Evolutionary conservation across 202 grass and related monocot species (phyloP).

Genomic region (Saccharum hybrid): DNA sequence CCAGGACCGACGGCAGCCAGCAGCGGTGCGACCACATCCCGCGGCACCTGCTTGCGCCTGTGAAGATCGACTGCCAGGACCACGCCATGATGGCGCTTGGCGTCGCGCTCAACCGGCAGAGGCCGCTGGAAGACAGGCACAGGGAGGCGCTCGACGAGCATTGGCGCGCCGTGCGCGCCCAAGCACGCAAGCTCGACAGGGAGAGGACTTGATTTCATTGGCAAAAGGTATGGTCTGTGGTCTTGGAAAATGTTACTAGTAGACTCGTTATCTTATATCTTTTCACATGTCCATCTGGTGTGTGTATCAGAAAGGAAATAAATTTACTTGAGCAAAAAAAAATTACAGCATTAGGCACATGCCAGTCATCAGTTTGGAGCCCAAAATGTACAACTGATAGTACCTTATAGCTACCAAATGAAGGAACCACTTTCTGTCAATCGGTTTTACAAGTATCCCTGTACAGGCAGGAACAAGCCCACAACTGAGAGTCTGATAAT

Average conservation of each 20-base stretch:
- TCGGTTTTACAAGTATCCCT: background rate
- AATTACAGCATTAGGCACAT: too few relatives aligned
- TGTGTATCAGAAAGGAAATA: background rate
- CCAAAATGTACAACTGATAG: background rate
- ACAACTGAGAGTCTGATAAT: background rate
- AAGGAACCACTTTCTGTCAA: background rate
- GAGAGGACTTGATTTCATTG: slow-evolving; percentile 9
- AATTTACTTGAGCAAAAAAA: background rate
- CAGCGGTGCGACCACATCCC: slow-evolving; percentile 4
- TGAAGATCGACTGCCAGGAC: slow-evolving; percentile 48
- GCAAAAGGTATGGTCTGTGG: background rate
- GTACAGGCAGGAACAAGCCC: background rate
- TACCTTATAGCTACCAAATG: background rate
- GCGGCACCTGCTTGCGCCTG: slow-evolving; percentile 31
- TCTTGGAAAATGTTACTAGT: background rate
- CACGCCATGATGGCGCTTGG: slow-evolving; percentile 39
- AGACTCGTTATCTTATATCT: background rate
- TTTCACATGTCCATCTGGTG: background rate
- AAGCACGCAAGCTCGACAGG: slow-evolving; percentile 24
- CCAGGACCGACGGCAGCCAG: background rate
- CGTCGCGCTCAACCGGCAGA: slow-evolving; percentile 12
- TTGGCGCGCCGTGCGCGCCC: slow-evolving; percentile 13
- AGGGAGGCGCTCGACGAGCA: background rate
- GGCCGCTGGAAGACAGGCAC: slow-evolving; percentile 27
- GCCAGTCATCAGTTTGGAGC: background rate